A percentile compares a stretch with the other conserved stretches of the same genome.
These are phyloP conservation scores for Suhomyces xylopsoci DNA, from an alignment of 805 yeast genomes.

Conservation along the genomic window DNA sequence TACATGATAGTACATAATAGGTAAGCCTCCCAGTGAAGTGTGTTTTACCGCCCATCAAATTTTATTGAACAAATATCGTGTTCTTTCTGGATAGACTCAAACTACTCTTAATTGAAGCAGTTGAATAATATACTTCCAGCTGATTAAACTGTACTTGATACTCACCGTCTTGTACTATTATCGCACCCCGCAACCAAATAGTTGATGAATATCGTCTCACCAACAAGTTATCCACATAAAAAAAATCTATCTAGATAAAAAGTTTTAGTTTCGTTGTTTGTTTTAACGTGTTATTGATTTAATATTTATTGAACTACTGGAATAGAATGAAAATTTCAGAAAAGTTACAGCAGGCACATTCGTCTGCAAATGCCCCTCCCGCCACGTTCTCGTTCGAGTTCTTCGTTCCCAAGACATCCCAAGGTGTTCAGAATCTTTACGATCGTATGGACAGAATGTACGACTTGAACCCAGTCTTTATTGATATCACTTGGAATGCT, in stretches of 20 bases:
- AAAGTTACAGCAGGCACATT: conserved; percentile 42
- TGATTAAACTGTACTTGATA: not conserved
- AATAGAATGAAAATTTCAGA: conserved; percentile 38
- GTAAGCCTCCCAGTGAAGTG: not conserved
- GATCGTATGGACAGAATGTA: conserved; percentile 98
- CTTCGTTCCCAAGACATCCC: conserved; percentile 95
- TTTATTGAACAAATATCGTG: not conserved
- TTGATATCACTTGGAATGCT: conserved; percentile 98
- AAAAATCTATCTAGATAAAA: not conserved
- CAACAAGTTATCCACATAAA: not conserved
- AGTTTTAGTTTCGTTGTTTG: not conserved
- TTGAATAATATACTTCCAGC: not conserved
- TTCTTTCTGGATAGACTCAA: not conserved
- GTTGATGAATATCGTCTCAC: not conserved
- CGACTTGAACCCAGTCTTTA: conserved; percentile 82
- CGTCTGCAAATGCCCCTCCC: conserved; percentile 37
- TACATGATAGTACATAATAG: not conserved
- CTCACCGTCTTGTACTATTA: not conserved
- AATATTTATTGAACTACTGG: not conserved
- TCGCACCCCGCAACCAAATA: not conserved
- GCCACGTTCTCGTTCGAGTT: conserved; percentile 93
- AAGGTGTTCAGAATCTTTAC: conserved; percentile 93
- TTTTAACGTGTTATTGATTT: not conserved
- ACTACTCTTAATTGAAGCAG: not conserved
- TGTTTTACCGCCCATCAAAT: not conserved